Conservation (phyloP, 2,329 filamentous ascomycete species). For the Zymoseptoria ardabiliae region DNA sequence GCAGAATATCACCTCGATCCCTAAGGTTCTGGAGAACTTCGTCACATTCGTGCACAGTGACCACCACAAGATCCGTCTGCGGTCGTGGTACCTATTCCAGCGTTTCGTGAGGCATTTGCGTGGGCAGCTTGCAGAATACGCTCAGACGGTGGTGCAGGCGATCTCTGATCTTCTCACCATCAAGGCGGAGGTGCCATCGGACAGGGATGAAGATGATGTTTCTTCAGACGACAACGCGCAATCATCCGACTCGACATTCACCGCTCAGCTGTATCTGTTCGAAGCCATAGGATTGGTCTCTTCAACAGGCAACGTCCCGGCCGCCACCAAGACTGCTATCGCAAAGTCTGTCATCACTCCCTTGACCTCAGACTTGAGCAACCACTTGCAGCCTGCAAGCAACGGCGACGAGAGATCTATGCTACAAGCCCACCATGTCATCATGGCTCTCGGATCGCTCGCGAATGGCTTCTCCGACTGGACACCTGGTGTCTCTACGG, state of each 20-base stretch:
- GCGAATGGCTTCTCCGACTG: slow-evolving; percentile 91
- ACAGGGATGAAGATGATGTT: slow-evolving; percentile 80
- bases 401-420: slow-evolving; percentile 72
- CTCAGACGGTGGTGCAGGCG: slow-evolving; percentile 84
- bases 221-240: slow-evolving; percentile 89
- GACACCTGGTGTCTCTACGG: slow-evolving; percentile 54
- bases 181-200: slow-evolving; percentile 76
- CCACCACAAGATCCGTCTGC: slow-evolving; percentile 75
- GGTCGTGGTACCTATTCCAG: slow-evolving; percentile 96
- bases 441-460: slow-evolving; percentile 89
- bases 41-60: slow-evolving; percentile 83
- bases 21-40: slow-evolving; percentile 82
- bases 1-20: slow-evolving; percentile 70
- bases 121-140: slow-evolving; percentile 76
- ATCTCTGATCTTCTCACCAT: slow-evolving; percentile 83
- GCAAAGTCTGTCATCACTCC: slow-evolving; percentile 83
- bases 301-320: slow-evolving; percentile 67
- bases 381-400: slow-evolving; percentile 67
- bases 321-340: slow-evolving; percentile 80
- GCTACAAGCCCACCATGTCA: slow-evolving; percentile 89
- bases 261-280: slow-evolving; percentile 84
- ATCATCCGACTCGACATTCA: slow-evolving; percentile 84
- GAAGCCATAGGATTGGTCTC: slow-evolving; percentile 91
- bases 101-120: slow-evolving; percentile 85
- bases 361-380: slow-evolving; percentile 81